Conservation (phyloP, 345 rosid species). For the thale cress (Arabidopsis thaliana) region TAIR10.1 NC_003070.9:17692001-17692500, state of each 20-base stretch:
- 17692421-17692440: background rate
- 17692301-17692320: constrained; percentile 57
- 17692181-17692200: constrained; percentile 53
- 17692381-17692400: constrained; percentile 5
- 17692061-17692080: constrained; percentile 61
- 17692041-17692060: constrained; percentile 76
- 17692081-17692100: constrained; percentile 67
- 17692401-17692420: background rate
- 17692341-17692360: constrained; percentile 79
- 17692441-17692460: background rate
- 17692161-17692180: constrained; percentile 58
- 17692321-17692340: constrained; percentile 84
- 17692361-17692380: constrained; percentile 72
- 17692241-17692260: constrained; percentile 40
- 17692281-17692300: constrained; percentile 38
- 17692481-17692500: background rate
- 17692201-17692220: constrained; percentile 58
- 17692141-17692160: constrained; percentile 60
- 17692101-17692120: constrained; percentile 61
- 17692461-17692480: background rate
- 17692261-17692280: constrained; percentile 44
- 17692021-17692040: constrained; percentile 65
- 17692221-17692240: constrained; percentile 40
- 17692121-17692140: constrained; percentile 59
- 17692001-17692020: constrained; percentile 53